Conservation (phyloP, 2,329 filamentous ascomycete genomes). For the Thyridium curvatum region DNA sequence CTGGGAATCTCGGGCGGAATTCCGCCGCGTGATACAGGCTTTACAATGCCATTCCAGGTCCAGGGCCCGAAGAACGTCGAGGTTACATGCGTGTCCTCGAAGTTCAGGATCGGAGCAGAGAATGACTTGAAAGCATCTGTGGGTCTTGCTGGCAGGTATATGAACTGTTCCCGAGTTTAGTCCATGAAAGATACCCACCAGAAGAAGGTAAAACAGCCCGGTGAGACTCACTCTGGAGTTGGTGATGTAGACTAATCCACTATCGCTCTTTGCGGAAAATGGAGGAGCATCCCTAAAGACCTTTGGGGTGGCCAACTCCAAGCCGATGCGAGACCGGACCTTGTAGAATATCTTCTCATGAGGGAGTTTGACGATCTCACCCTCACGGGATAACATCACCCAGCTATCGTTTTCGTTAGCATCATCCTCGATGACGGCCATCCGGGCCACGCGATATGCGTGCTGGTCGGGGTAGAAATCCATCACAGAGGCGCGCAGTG, state of each 20-base stretch:
- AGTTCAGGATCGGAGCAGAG: slow-evolving; percentile 78
- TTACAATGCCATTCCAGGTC: slow-evolving; percentile 76
- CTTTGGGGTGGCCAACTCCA: slow-evolving; percentile 67
- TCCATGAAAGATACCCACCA: too few species aligned
- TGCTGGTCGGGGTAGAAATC: slow-evolving; percentile 14
- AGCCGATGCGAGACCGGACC: slow-evolving; percentile 70
- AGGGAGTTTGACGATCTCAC: slow-evolving; percentile 76
- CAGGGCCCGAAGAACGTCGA: slow-evolving; percentile 92
- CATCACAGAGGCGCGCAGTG: slow-evolving; percentile 3
- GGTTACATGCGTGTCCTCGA: slow-evolving; percentile 78
- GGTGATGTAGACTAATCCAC: slow-evolving; percentile 73
- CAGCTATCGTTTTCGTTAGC: slow-evolving; percentile 59
- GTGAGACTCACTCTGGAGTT: slow-evolving; percentile 65
- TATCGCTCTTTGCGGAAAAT: slow-evolving; percentile 66
- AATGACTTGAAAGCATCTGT: slow-evolving; percentile 76
- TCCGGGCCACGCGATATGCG: slow-evolving; percentile 34
- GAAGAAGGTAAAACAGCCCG: background rate
- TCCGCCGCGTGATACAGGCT: slow-evolving; percentile 76
- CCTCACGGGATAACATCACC: slow-evolving; percentile 80
- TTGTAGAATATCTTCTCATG: slow-evolving; percentile 77
- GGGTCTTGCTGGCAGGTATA: slow-evolving; percentile 74
- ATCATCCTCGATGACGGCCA: slow-evolving; percentile 29
- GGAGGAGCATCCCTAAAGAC: slow-evolving; percentile 56
- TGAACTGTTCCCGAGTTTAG: slow-evolving; percentile 35
- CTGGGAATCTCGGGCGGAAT: slow-evolving; percentile 68